Base-by-base conservation (phyloP, 441 rosid species). In the Erodium chrysanthum region DNA sequence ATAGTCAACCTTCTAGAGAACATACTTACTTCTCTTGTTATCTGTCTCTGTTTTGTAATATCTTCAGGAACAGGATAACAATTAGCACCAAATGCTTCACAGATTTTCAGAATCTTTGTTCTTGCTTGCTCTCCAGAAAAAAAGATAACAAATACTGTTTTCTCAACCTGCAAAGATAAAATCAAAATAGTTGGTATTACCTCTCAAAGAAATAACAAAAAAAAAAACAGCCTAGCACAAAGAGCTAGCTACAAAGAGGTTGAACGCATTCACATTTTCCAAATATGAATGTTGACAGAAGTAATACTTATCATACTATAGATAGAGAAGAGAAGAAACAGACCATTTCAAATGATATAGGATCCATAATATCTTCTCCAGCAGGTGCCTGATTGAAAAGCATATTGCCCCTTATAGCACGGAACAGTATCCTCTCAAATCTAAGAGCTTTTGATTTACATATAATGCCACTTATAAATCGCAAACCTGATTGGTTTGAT, bases 401-500 rank as follows among this genome's bases (percentile, higher is more conserved):
- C 72, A 93, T 87, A 83, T 89, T 91, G n/a, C 96, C 97, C 83
- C 98, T 84, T 66, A 97, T 93, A 64, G 97, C 96, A 78, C 95
- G 96, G 72, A 91, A 91, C 68, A 93, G 76, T 72, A 93, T 89
- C 83, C 96, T 88, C 84, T 93, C 96, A 72, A 88, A 93, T 83
- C 92, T 84, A 68, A 85, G 81, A 68, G 86, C 86, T 82, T 88
- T 66, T 33, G 96, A 86, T 76, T 89, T 93, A 76, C 92, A 86
- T 68, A 91, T 82, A 62, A 94, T 94, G 64, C 99, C 97, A 70
- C 96, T 81, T 73, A 94, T 83, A 80, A 85, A 94, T 77, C 94
- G 85, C 78, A 94, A 80, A 71, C 97, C 91, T 67, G 99, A 83
- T 73, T 84, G 96, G 73, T 79, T 83, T 40, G 88, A 79, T 69